Conservation (phyloP, 345 rosid species). For the Gossypium ekmanianum region DNA sequence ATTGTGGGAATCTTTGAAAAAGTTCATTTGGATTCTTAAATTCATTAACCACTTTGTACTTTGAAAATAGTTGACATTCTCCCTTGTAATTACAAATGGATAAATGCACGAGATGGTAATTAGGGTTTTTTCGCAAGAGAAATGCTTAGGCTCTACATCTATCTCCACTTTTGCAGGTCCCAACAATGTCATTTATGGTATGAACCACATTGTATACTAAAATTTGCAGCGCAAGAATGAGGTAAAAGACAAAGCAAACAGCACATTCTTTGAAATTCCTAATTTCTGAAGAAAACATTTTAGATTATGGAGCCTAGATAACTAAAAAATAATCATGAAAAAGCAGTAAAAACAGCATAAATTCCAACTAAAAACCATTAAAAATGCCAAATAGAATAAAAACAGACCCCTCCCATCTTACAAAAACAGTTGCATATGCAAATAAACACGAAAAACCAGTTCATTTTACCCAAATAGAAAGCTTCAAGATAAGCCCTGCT, state of each 20-base stretch:
- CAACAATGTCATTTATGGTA: not conserved
- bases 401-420: not conserved
- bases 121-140: too few relatives aligned
- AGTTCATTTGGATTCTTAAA: conserved; percentile 11
- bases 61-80: not conserved
- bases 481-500: not conserved
- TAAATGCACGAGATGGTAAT: too few relatives aligned
- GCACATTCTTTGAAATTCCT: not conserved
- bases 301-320: not conserved
- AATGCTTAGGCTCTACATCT: too few relatives aligned
- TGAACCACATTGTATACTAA: not conserved
- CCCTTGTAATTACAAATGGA: too few relatives aligned
- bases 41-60: not conserved
- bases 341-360: not conserved
- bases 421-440: not conserved
- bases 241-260: not conserved
- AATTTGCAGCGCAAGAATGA: not conserved
- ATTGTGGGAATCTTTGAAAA: conserved; percentile 36
- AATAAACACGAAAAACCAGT: not conserved
- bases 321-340: too few relatives aligned
- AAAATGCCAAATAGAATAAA: not conserved
- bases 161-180: too few relatives aligned
- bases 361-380: not conserved
- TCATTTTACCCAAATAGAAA: not conserved
- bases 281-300: not conserved